phyloP scores from a whole-genome alignment of 2,329 filamentous ascomycete genomes.

The Cladobotryum mycophilum region DNA sequence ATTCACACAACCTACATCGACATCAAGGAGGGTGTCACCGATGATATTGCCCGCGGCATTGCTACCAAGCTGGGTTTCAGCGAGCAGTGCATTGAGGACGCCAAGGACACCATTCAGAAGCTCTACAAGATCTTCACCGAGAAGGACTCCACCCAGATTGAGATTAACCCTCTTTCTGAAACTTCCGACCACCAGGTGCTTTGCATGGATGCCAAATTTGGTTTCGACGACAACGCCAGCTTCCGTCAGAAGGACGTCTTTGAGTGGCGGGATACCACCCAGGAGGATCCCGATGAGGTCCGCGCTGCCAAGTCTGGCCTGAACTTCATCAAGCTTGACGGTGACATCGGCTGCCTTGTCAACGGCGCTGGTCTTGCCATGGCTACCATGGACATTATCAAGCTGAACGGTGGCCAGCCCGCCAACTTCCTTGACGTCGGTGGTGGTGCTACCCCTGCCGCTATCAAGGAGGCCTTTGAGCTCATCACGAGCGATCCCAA shows the following conservation, averaged over 20 bases:
- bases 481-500: conserved; percentile 98
- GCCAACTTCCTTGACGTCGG: conserved; percentile 99
- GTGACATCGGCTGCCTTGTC: conserved; percentile 97
- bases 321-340: conserved; percentile 99
- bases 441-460: conserved; percentile 91
- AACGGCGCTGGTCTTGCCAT: conserved; percentile 99
- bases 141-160: conserved; percentile 97
- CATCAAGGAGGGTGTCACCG: conserved; percentile 91
- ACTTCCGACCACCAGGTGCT: conserved; percentile 97
- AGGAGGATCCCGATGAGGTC: conserved; percentile 97
- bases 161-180: conserved; percentile 98
- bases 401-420: conserved; percentile 91
- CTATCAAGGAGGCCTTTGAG: conserved; percentile 96
- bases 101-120: conserved; percentile 95
- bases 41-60: conserved; percentile 87
- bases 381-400: conserved; percentile 99
- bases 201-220: conserved; percentile 99
- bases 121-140: conserved; percentile 98
- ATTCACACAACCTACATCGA: conserved; percentile 92
- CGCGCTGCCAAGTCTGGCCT: conserved; percentile 89
- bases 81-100: conserved; percentile 93
- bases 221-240: conserved; percentile 97
- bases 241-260: conserved; percentile 98
- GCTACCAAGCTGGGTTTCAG: conserved; percentile 93
- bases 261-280: conserved; percentile 83